Evolutionary conservation across 2,329 filamentous ascomycete genomes (phyloP), one percentile per base, ranked within the genome.

Genomic region (Penicillium sp.): DNA sequence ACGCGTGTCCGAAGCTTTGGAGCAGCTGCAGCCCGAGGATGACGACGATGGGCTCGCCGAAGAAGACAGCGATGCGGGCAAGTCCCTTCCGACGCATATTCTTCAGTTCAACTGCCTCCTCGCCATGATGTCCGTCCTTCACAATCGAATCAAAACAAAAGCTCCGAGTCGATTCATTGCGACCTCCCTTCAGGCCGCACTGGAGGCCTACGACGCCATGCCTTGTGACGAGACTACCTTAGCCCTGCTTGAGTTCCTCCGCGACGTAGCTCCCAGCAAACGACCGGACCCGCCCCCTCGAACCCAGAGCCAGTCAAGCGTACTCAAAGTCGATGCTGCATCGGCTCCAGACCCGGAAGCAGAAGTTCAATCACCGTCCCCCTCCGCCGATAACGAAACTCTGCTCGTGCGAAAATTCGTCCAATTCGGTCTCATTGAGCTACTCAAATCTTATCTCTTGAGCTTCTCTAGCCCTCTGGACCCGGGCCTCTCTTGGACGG

Each of bases 111-210:
- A 65, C 36, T 65, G 63, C 16, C 56, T 65, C 10, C 23, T 65
- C 11, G 69, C 71, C 2, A 81, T 87, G 77, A 75, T 88, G 2
- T 76, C 81, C 1, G 77, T 81, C 10, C 72, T 88, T 14, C 85
- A 87, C 65, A 76, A 76, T 4, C 78, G 85, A 18, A 84, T 88
- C 65, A 84, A 84, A 70, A 86, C 85, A 3, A 85, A 86, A 65
- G 82, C 80, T 40, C 85, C 85, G 0, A 87, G 84, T 61, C 80
- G 84, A 1, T 88, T 88, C 62, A 75, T 88, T 13, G 84, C 84
- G 8, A 86, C 84, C 0, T 86, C 83, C 19, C 74, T 88, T 5
- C 84, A 87, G 56, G 84, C 85, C 9, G 80, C 83, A 1, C 69
- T 87, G 5, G 79, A 81, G 19, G 82, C 83, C 34, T 87, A 86